These are phyloP conservation scores for Acanthamoeba lenticulata DNA, from an alignment of 208 protist species.

Conservation along the genomic window DNA sequence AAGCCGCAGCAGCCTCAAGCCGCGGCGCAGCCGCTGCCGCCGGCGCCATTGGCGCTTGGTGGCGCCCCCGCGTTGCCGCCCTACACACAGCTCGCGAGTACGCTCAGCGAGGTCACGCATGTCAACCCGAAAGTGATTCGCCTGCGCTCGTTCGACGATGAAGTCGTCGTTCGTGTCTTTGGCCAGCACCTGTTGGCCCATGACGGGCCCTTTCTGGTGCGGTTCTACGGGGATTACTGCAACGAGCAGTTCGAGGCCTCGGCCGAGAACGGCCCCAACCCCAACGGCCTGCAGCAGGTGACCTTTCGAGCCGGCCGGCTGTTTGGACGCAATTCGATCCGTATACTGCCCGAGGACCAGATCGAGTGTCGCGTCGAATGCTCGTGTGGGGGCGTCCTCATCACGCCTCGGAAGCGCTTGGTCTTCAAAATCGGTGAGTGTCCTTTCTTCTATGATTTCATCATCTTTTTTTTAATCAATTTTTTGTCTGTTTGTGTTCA, in stretches of 20 bases:
- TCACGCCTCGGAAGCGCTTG: neutral
- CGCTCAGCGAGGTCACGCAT: neutral
- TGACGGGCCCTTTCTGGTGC: neutral
- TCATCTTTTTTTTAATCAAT: no score
- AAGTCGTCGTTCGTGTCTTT: neutral
- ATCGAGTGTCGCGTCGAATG: neutral
- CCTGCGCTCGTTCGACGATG: neutral
- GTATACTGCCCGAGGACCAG: neutral
- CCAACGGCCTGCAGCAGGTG: neutral
- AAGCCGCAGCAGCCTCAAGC: no score
- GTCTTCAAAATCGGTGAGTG: neutral
- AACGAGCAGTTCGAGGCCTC: neutral
- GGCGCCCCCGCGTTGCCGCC: no score
- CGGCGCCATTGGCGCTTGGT: no score
- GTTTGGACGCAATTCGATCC: neutral
- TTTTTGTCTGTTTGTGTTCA: no score
- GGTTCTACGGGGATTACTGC: neutral
- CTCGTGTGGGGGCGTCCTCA: neutral
- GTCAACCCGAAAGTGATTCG: neutral
- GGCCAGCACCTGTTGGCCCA: neutral
- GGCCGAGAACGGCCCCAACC: neutral
- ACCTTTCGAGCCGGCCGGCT: neutral
- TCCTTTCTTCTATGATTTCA: no score
- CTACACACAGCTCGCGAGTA: neutral
- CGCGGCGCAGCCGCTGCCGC: no score